A percentile compares a stretch with the other conserved stretches of the same genome.
Conservation (phyloP, 164 flowering plant genomes). For the Euptelea pleiosperma region DNA sequence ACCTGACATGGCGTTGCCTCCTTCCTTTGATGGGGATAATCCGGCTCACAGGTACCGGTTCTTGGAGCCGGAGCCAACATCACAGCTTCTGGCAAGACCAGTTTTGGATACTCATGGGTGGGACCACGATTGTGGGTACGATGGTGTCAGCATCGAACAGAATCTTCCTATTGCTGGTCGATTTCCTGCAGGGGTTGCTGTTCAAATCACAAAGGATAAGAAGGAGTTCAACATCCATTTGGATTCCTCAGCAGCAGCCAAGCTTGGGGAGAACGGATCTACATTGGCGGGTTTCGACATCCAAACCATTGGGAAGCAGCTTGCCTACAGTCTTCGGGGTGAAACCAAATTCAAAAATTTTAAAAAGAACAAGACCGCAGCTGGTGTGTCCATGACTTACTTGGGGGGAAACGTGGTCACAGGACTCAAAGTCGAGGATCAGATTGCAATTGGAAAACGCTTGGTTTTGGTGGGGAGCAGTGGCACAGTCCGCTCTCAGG, state of each 20-base stretch:
- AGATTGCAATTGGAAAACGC: slow-evolving; percentile 65
- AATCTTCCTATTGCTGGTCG: slow-evolving; percentile 51
- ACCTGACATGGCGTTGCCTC: slow-evolving; percentile 87
- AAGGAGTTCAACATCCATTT: slow-evolving; percentile 87
- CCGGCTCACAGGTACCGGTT: slow-evolving; percentile 86
- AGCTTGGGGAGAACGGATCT: slow-evolving; percentile 74
- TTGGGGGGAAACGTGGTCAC: slow-evolving; percentile 81
- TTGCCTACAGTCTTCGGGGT: slow-evolving; percentile 76
- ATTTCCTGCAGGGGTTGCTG: slow-evolving; percentile 59
- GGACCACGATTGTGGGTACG: slow-evolving; percentile 98
- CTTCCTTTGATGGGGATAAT: slow-evolving; percentile 80
- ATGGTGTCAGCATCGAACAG: slow-evolving; percentile 84
- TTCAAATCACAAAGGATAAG: slow-evolving; percentile 89
- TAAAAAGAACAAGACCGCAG: slow-evolving; percentile 75
- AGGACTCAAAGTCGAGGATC: slow-evolving; percentile 83
- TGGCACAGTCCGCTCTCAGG: slow-evolving; percentile 76
- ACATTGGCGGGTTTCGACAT: slow-evolving; percentile 85
- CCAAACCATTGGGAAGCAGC: slow-evolving; percentile 79
- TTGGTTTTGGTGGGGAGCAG: slow-evolving; percentile 66
- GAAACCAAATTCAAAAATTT: slow-evolving; percentile 75
- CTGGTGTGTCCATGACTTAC: slow-evolving; percentile 72
- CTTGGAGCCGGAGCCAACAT: slow-evolving; percentile 84
- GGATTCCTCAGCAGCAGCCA: slow-evolving; percentile 78
- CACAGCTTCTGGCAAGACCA: slow-evolving; percentile 81
- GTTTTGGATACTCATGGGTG: slow-evolving; percentile 90